A percentile compares a stretch with the other conserved stretches of the same genome.
Conservation (phyloP, 257 asterid genomes). For the Perilla frutescens region DNA sequence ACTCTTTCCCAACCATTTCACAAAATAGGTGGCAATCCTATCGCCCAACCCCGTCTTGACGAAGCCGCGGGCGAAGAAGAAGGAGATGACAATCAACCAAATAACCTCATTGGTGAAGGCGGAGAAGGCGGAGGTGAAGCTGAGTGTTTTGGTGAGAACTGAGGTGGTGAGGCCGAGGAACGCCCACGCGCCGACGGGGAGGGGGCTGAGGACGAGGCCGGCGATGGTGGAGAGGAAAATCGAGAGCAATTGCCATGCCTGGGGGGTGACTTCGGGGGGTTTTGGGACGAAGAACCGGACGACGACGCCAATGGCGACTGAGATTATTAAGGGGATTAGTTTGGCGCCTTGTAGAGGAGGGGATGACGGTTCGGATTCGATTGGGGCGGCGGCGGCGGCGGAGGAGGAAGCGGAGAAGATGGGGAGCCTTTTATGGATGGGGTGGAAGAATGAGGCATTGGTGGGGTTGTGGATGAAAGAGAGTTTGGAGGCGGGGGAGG, state of each 20-base stretch:
- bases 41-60: slow-evolving; percentile 96
- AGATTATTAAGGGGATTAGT: slow-evolving; percentile 61
- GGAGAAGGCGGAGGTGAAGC: slow-evolving; percentile 71
- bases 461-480: slow-evolving; percentile 27
- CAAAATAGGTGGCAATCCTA: slow-evolving; percentile 85
- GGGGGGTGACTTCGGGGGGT: slow-evolving; percentile 76
- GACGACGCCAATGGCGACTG: slow-evolving; percentile 67
- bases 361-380: slow-evolving; percentile 34
- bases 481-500: slow-evolving; percentile 37
- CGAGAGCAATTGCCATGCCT: slow-evolving; percentile 89
- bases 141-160: slow-evolving; percentile 65
- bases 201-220: slow-evolving; percentile 83
- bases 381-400: slow-evolving; percentile 38
- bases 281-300: slow-evolving; percentile 73
- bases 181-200: slow-evolving; percentile 98
- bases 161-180: slow-evolving; percentile 80
- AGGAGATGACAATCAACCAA: slow-evolving; percentile 89
- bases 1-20: slow-evolving; percentile 90
- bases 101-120: slow-evolving; percentile 95
- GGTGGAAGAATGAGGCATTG: slow-evolving; percentile 32
- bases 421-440: slow-evolving; percentile 30
- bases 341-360: slow-evolving; percentile 68
- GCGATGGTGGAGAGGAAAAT: slow-evolving; percentile 87
- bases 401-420: slow-evolving; percentile 39
- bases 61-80: slow-evolving; percentile 91